phyloP scores from a whole-genome alignment of 2,329 filamentous ascomycete genomes.

The Juglanconis juglandina region DNA sequence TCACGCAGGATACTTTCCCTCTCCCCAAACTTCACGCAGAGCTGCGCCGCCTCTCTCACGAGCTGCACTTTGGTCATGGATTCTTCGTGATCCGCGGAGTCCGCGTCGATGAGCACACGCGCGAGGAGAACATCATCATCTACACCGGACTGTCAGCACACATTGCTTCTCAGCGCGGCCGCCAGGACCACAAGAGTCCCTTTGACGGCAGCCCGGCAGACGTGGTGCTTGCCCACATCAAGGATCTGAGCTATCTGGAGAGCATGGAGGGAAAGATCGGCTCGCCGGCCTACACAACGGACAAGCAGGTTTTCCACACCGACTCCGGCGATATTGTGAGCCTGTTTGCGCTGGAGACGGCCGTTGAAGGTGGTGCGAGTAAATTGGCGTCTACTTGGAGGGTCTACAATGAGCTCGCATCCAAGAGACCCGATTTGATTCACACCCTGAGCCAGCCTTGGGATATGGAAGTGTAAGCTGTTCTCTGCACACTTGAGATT shows the following conservation, averaged over 20 bases:
- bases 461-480: slow-evolving; percentile 44
- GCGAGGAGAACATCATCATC: slow-evolving; percentile 56
- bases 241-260: slow-evolving; percentile 47
- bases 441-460: slow-evolving; percentile 50
- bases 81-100: slow-evolving; percentile 61
- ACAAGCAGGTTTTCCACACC: slow-evolving; percentile 63
- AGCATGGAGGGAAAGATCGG: slow-evolving; percentile 43
- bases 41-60: slow-evolving; percentile 49
- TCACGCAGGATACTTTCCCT: slow-evolving; percentile 52
- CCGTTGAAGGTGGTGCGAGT: slow-evolving; percentile 54
- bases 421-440: slow-evolving; percentile 56
- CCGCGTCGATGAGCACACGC: slow-evolving; percentile 46
- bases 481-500: slow-evolving; percentile 29
- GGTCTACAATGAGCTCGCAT: slow-evolving; percentile 62
- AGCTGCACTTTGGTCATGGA: slow-evolving; percentile 56
- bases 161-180: slow-evolving; percentile 50
- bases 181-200: slow-evolving; percentile 43
- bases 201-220: slow-evolving; percentile 44
- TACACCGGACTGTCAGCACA: slow-evolving; percentile 60
- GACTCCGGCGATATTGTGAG: slow-evolving; percentile 58
- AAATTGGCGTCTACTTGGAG: slow-evolving; percentile 55
- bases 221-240: slow-evolving; percentile 58
- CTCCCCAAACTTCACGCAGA: slow-evolving; percentile 47
- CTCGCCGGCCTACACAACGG: slow-evolving; percentile 55
- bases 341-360: slow-evolving; percentile 51